phyloP scores from a whole-genome alignment of 2,329 filamentous ascomycete genomes.

The Oidium heveae region DNA sequence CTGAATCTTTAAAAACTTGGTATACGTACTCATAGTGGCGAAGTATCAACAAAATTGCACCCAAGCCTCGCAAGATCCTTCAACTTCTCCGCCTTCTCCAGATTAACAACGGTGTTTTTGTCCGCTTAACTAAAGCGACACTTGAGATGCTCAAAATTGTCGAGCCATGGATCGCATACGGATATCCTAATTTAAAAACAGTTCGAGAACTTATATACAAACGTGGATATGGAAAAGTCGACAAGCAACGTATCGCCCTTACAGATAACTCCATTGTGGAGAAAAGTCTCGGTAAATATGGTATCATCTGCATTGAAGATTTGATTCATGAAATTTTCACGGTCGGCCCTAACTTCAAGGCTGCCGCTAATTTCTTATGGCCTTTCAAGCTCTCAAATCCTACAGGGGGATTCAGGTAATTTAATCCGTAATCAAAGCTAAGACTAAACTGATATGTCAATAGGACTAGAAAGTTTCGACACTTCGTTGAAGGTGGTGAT shows the following conservation, averaged over 20 bases:
- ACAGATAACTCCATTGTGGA: conserved; percentile 97
- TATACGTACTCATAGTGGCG: too few relatives aligned
- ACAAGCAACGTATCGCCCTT: conserved; percentile 90
- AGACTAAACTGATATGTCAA: background rate
- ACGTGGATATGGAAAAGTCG: conserved; percentile 95
- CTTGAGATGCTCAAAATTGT: conserved; percentile 93
- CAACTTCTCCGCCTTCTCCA: conserved; percentile 98
- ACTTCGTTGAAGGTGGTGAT: conserved; percentile 48
- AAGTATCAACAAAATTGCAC: conserved; percentile 99
- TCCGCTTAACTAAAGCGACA: conserved; percentile 93
- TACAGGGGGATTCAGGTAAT: conserved; percentile 65
- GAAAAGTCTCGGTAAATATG: conserved; percentile 89
- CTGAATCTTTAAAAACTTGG: background rate
- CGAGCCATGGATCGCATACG: conserved; percentile 97
- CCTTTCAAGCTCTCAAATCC: conserved; percentile 99
- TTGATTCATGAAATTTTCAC: conserved; percentile 98
- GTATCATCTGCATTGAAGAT: conserved; percentile 98
- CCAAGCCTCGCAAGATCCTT: conserved; percentile 99
- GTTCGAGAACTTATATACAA: conserved; percentile 99
- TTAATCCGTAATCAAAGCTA: conserved; percentile 4
- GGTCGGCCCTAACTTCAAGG: conserved; percentile 98
- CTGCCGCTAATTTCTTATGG: conserved; percentile 92
- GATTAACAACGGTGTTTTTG: conserved; percentile 99
- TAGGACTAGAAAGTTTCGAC: conserved; percentile 41
- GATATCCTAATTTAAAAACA: conserved; percentile 98